Conservation (phyloP, 257 asterid species). For the Solanum etuberosum region DNA sequence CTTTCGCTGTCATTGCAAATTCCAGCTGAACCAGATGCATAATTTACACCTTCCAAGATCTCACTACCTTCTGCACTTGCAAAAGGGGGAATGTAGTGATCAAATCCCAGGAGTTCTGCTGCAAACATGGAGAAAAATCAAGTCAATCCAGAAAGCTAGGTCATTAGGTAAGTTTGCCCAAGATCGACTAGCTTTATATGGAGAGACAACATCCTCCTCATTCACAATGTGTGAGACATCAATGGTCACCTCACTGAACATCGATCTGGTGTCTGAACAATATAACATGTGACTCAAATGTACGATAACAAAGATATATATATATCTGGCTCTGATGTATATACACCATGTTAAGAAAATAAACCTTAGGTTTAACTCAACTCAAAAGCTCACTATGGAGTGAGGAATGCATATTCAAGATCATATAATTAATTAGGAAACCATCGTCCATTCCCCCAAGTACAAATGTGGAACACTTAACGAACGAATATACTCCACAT, state of each 20-base stretch:
- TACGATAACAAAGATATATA: neutral
- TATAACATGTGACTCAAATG: neutral
- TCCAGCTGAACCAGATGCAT: constrained; percentile 62
- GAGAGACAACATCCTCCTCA: neutral
- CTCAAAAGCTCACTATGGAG: neutral
- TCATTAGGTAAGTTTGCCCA: neutral
- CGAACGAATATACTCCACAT: no score
- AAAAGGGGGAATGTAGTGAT: constrained; percentile 22
- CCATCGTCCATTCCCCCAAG: no score
- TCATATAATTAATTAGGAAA: neutral
- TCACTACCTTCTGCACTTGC: constrained; percentile 13
- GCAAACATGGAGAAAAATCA: neutral
- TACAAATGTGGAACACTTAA: no score
- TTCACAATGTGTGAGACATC: neutral
- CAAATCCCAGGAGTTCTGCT: constrained; percentile 27
- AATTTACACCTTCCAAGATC: constrained; percentile 37
- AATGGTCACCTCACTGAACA: neutral
- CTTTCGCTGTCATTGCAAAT: constrained; percentile 31
- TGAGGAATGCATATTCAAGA: neutral
- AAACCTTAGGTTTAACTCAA: neutral
- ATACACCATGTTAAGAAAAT: neutral
- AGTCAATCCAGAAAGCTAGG: neutral
- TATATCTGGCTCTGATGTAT: neutral
- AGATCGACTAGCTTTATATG: neutral
- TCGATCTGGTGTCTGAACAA: neutral